Evolutionary conservation across 441 rosid genomes (phyloP), one percentile per base, ranked within the genome.

Genomic region (Croton setiger): DNA sequence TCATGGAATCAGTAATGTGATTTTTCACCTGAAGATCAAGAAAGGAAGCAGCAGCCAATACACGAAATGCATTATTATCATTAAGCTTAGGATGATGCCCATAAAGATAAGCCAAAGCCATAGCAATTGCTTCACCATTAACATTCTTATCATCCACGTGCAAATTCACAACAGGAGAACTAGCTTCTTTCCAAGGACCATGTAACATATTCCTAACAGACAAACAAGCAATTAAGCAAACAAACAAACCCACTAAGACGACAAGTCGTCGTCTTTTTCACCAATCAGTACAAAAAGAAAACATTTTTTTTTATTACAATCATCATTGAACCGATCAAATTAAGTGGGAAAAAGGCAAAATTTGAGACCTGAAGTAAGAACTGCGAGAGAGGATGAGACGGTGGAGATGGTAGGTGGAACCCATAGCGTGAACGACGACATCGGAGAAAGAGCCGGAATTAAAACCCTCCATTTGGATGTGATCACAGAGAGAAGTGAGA

Each of bases 161-260:
- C 78, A 94, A 80, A 62, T 82, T 82, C n/a, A 91, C 88, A 60
- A 86, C 72, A 9, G 91, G 97, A 43, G 97, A 86, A 47, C 70
- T 81, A 39, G 98, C 96, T 84, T 94, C 98, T 79, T 91, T 94
- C 98, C 98, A 94, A 44, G 93, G 96, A 75, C 96, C 96, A 67
- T 91, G 93, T 14, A 94, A 83, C 98, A 94, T 94, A 54, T 88
- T 94, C 88, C 98, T 93, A 71, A 44, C 53, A 61, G 45, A 31
- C 60, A n/a, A 44, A 63, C 59, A 27, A 27, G 31, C 31, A 27
- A 27, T 27, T 27, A 27, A 27, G 31, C 31, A 27, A 27, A 27
- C 31, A 27, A 27, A 27, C n/a, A 45, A 61, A 60, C 43, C 3
- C 59, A 71, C 15, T 36, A 56, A 60, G 37, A 35, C 20, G 20